Evolutionary conservation across 192 early-diverging fungal genomes (phyloP), one percentile per base, ranked within the genome.

Genomic region (Umbelopsis vinacea): DNA sequence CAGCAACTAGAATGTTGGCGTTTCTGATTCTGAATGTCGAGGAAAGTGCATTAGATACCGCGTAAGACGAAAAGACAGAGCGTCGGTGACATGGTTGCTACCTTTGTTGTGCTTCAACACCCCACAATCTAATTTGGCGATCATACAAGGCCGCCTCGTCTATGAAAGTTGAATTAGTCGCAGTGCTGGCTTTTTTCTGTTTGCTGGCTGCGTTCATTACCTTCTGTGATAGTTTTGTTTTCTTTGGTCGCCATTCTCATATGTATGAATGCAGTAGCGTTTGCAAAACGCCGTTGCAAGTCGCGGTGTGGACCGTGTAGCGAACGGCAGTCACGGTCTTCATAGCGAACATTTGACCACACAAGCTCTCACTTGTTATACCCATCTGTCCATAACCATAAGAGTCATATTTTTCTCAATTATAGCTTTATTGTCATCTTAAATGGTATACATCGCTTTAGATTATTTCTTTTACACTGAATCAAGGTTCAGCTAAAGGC

Each of bases 71-170:
- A 60, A 15, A 37, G 1, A 1, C 6, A 15, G 55, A 60, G 11
- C 11, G 40, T 43, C 40, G 11, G 11, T 12, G 40, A 43, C 40
- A 43, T 17, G 6, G 29, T 5, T 14, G 55, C 52, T 70, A 92
- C 93, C 90, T 79, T 68, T 87, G 87, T 74, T 99, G 97, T 29
- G 96, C 93, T 70, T 97, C 94, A 55, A 98, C 70, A 11, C 97
- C 97, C 97, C 97, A 99, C 22, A 99, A 83, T 63, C 97, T 87
- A 76, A 99, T 99, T 85, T 99, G 97, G 26, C 97, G 85, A 86
- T 99, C 97, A 66, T 99, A 99, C 14, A 99, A 87, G 43, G 91
- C 91, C 9, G 92, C 94, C 74, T 98, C 97, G 46, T 97, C 97
- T 82, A 72, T 24, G 52, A n/a, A 35, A 7, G 52, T 52, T 12